Conservation (phyloP, 768 basidiomycete genomes). For the Naganishia antarctica region DNA sequence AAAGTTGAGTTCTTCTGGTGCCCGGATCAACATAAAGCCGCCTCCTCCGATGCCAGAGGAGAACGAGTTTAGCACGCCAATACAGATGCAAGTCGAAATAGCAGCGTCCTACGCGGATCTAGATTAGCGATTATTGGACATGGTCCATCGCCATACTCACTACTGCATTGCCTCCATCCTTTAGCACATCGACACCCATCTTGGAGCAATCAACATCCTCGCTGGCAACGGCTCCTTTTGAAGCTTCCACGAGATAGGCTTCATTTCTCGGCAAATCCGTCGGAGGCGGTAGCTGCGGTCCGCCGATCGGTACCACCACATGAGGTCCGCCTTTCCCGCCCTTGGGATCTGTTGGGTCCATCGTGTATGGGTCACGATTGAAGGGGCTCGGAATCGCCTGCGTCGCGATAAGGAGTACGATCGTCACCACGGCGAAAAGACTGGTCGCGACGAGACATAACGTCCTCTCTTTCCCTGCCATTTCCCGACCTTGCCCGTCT, state of each 20-base stretch:
- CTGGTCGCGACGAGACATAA: conserved; percentile 12
- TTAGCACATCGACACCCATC: conserved; percentile 70
- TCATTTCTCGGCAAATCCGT: conserved; percentile 54
- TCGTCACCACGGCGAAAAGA: conserved; percentile 10
- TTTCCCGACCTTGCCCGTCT: neutral
- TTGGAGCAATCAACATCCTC: conserved; percentile 82
- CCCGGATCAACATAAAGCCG: conserved; percentile 46
- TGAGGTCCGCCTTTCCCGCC: conserved; percentile 21
- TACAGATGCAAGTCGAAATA: conserved; percentile 71
- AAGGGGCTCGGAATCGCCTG: conserved; percentile 9
- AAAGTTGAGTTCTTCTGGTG: conserved; percentile 12
- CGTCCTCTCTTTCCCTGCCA: neutral
- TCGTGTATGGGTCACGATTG: neutral
- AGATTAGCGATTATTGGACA: no score
- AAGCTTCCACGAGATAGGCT: conserved; percentile 60
- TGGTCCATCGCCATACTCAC: no score
- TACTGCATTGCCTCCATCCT: conserved; percentile 79
- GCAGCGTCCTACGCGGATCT: conserved; percentile 61
- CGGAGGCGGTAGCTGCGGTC: conserved; percentile 30
- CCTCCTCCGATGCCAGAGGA: conserved; percentile 56
- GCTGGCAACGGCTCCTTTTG: conserved; percentile 77
- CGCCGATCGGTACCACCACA: conserved; percentile 24
- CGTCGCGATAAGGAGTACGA: conserved; percentile 21
- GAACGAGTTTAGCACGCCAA: conserved; percentile 71
- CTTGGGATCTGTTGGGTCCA: conserved; percentile 3